phyloP scores from a whole-genome alignment of 2,329 filamentous ascomycete species.

The Lachnellula arida region DNA sequence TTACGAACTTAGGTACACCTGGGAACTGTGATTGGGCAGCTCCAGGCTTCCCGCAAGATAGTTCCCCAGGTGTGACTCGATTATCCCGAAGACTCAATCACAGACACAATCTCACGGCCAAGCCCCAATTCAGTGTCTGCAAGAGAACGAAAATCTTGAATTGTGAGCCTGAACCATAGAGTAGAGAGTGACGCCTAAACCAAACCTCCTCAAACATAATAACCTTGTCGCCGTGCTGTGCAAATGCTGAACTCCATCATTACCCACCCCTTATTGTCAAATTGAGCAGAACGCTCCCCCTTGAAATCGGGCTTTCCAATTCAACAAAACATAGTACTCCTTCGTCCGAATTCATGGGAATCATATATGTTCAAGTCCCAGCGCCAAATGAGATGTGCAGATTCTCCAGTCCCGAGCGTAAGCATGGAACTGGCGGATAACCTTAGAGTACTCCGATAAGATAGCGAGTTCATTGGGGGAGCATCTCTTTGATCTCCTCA shows the following conservation, averaged over 20 bases:
- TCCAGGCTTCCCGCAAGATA: constrained; percentile 4
- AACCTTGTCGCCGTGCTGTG: constrained; percentile 3
- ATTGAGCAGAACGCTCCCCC: constrained; percentile 14
- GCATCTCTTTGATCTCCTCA: constrained; percentile 66
- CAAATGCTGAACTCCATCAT: constrained; percentile 23
- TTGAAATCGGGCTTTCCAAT: constrained; percentile 6
- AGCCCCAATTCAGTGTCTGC: not conserved
- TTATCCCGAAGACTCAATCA: not conserved
- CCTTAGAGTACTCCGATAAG: constrained; percentile 16
- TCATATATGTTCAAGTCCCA: constrained; percentile 27
- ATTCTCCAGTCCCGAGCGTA: constrained; percentile 20
- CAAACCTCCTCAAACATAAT: constrained; percentile 7
- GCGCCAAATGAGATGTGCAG: constrained; percentile 13
- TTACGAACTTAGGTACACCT: not conserved
- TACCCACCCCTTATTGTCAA: constrained; percentile 14
- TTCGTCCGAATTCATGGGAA: constrained; percentile 23
- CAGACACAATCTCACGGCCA: not conserved
- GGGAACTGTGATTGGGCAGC: not conserved
- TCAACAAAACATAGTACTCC: constrained; percentile 22
- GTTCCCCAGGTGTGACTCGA: not conserved
- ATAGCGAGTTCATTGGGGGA: constrained; percentile 49
- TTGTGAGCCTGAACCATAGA: constrained; percentile 13
- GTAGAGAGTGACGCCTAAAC: constrained; percentile 17
- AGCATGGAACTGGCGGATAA: constrained; percentile 11
- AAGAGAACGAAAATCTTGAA: not conserved